Evolutionary conservation across 108 stramenopile genomes (phyloP), one percentile per base, ranked within the genome.

Genomic region (Nannochloropsis oceanica): DNA sequence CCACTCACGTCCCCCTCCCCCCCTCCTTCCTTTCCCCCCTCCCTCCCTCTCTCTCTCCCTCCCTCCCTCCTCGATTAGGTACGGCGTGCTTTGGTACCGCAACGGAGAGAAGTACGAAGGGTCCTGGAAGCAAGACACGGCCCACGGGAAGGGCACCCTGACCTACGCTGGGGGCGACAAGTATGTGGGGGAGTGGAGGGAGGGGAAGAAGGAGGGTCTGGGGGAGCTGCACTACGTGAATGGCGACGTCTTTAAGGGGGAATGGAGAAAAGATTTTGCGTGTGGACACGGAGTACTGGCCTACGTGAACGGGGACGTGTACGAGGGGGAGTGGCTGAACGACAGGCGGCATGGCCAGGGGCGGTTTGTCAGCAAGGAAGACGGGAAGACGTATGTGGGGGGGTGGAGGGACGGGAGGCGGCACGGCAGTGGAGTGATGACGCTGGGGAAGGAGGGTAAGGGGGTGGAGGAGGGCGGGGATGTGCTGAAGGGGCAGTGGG

Each of bases 91-190:
- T 9, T 46, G 25, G 43, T 84, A 84, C 73, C 24, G 42, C 13
- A 88, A 90, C 46, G 90, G 90, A 25, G 82, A 84, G 44, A 26
- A 27, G 34, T 90, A 89, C 73, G 90, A 90, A 79, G 90, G 90
- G 59, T 11, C 83, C 26, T 90, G 88, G 86, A 50, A 42, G 43
- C 25, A 86, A 26, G 85, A 86, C 43, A 85, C 81, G 50, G 43
- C 79, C 11, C 43, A 89, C 14, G 91, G 91, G 46, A 43, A 82
- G 20, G 90, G 90, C 13, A 87, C 43, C 20, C 80, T 89, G 26
- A n/a, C 22, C 73, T 89, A 84, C 44, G 83, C 89, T 2, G 84
- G 59, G 12, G 90, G 90, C 14, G 84, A 81, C 18, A 79, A n/a
- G 2, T 90, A 85, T 42, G 20, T 27, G 9, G 90, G 90, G n/a